phyloP scores from a whole-genome alignment of 2,329 filamentous ascomycete species.

The Plenodomus lindquistii region DNA sequence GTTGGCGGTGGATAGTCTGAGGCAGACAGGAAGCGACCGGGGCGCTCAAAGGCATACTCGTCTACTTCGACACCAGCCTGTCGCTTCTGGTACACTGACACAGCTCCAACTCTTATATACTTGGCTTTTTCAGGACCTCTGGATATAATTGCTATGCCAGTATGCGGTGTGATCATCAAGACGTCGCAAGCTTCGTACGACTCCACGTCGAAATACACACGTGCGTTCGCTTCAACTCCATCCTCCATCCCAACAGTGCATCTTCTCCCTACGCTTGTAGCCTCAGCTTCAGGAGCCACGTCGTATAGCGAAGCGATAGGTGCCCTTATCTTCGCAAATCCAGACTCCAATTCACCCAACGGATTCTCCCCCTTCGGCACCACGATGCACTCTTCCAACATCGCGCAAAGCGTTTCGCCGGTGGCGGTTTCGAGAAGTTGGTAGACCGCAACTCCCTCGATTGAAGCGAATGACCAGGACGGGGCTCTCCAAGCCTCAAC shows the following conservation, averaged over 20 bases:
- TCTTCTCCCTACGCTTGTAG: background rate
- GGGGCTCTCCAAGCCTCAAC: conserved; percentile 3
- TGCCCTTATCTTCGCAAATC: conserved; percentile 5
- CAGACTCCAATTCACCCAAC: conserved; percentile 10
- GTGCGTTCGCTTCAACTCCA: background rate
- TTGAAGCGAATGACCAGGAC: conserved; percentile 12
- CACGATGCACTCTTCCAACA: conserved; percentile 4
- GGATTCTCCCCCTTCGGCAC: conserved; percentile 7
- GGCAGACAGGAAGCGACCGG: background rate
- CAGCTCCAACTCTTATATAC: conserved; percentile 16
- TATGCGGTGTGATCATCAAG: conserved; percentile 6
- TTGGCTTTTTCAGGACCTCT: background rate
- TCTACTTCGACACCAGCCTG: background rate
- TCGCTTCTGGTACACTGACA: conserved; percentile 4
- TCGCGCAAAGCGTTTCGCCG: background rate
- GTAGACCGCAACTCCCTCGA: conserved; percentile 3
- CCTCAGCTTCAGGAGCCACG: background rate
- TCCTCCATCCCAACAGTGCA: conserved; percentile 1
- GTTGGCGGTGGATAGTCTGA: background rate
- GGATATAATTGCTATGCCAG: conserved; percentile 1
- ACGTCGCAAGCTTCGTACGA: background rate
- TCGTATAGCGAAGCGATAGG: background rate
- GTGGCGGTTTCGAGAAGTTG: background rate
- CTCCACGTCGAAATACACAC: conserved; percentile 7
- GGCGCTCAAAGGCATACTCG: background rate